Conservation (phyloP, 2,329 filamentous ascomycete species). For the Curvularia hawaiiensis region DNA sequence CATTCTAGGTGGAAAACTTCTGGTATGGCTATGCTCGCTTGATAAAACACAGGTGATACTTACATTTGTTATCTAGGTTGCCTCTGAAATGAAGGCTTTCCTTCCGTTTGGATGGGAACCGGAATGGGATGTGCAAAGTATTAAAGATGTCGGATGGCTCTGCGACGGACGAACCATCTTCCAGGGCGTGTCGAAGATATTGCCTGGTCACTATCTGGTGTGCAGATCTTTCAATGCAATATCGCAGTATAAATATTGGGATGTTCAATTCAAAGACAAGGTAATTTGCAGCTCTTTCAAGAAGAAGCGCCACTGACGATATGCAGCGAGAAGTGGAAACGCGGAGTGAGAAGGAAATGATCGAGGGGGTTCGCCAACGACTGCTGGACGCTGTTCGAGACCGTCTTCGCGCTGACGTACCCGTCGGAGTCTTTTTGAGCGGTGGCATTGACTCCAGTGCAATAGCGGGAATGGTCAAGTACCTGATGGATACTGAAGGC, state of each 20-base stretch:
- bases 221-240: constrained; percentile 45
- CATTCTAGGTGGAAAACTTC: constrained; percentile 45
- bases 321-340: constrained; percentile 43
- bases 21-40: constrained; percentile 28
- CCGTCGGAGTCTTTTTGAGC: constrained; percentile 61
- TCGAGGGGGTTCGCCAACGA: constrained; percentile 55
- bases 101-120: constrained; percentile 57
- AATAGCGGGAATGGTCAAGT: constrained; percentile 61
- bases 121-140: constrained; percentile 58
- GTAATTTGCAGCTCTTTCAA: constrained; percentile 29
- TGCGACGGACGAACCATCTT: constrained; percentile 57
- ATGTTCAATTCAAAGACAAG: constrained; percentile 59
- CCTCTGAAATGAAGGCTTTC: constrained; percentile 59
- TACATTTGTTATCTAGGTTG: constrained; percentile 10
- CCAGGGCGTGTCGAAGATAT: constrained; percentile 52
- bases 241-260: constrained; percentile 57
- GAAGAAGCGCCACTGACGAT: not conserved
- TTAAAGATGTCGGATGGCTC: constrained; percentile 53
- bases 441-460: constrained; percentile 64
- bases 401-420: constrained; percentile 62
- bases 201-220: constrained; percentile 28
- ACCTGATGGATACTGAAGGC: constrained; percentile 52
- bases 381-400: constrained; percentile 60
- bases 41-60: not conserved
- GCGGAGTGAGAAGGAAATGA: constrained; percentile 57